Conservation (phyloP, 2,329 filamentous ascomycete species). For the Salinomyces thailandicus region DNA sequence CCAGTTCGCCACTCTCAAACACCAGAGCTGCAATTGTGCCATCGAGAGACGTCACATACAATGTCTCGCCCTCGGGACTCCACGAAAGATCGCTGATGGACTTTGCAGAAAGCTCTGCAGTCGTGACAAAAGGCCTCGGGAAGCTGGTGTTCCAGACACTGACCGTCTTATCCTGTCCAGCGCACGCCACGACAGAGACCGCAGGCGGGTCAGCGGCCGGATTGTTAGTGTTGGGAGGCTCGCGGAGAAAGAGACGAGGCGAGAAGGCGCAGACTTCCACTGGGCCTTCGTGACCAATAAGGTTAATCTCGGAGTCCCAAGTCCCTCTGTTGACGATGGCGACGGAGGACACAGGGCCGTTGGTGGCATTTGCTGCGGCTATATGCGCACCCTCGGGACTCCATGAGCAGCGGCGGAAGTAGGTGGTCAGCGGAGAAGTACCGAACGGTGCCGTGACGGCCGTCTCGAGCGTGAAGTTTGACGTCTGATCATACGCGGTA, state of each 20-base stretch:
- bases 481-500: conserved; percentile 86
- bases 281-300: conserved; percentile 93
- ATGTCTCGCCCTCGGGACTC: conserved; percentile 79
- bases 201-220: conserved; percentile 30
- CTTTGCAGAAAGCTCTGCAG: conserved; percentile 80
- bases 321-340: conserved; percentile 85
- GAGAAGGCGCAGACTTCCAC: conserved; percentile 98
- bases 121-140: conserved; percentile 77
- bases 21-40: conserved; percentile 72
- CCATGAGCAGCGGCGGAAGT: conserved; percentile 95
- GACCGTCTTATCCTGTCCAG: conserved; percentile 89
- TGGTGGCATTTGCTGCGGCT: conserved; percentile 90
- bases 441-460: conserved; percentile 81
- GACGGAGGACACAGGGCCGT: conserved; percentile 92
- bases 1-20: conserved; percentile 80
- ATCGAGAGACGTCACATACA: conserved; percentile 81
- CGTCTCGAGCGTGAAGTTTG: conserved; percentile 92
- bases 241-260: conserved; percentile 70
- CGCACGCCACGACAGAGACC: conserved; percentile 94
- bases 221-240: conserved; percentile 43
- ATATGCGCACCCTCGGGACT: conserved; percentile 96
- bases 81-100: conserved; percentile 90
- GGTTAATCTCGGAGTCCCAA: conserved; percentile 94
- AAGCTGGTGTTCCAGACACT: conserved; percentile 98
- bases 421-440: conserved; percentile 88